Percentiles rank a stretch among this genome's conserved stretches.
Evolutionary conservation across 345 rosid genomes (phyloP).

Genomic region (Rhodomyrtus tomentosa): DNA sequence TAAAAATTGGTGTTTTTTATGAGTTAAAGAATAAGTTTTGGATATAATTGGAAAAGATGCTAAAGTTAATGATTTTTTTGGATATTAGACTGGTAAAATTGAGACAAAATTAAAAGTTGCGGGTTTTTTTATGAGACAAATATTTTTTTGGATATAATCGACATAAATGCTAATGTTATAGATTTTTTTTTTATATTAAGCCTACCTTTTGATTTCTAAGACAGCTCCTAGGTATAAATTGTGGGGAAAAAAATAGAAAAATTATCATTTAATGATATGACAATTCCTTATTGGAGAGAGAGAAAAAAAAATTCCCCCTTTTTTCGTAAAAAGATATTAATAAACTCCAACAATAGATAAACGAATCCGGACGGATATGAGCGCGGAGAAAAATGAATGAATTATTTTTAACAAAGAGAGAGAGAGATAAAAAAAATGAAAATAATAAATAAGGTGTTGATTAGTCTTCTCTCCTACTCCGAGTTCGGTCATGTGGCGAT

Average conservation of each 20-base stretch:
- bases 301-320: not conserved
- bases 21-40: too few relatives aligned
- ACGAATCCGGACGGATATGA: not conserved
- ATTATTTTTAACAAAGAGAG: not conserved
- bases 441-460: not conserved
- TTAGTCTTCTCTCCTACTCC: not conserved
- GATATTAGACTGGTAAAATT: too few relatives aligned
- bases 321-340: not conserved
- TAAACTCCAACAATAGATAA: not conserved
- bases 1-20: too few relatives aligned
- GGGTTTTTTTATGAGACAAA: too few relatives aligned
- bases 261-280: too few relatives aligned
- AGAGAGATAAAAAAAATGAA: not conserved
- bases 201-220: not conserved
- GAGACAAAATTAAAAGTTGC: too few relatives aligned
- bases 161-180: too few relatives aligned
- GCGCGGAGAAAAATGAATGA: not conserved
- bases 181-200: too few relatives aligned
- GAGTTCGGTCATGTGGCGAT: not conserved
- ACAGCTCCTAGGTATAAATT: not conserved
- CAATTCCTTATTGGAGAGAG: not conserved
- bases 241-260: not conserved
- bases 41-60: too few relatives aligned
- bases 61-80: too few relatives aligned
- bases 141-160: too few relatives aligned